Conservation (phyloP, 352 stramenopile species). For the Pythium pyrilobum region DNA sequence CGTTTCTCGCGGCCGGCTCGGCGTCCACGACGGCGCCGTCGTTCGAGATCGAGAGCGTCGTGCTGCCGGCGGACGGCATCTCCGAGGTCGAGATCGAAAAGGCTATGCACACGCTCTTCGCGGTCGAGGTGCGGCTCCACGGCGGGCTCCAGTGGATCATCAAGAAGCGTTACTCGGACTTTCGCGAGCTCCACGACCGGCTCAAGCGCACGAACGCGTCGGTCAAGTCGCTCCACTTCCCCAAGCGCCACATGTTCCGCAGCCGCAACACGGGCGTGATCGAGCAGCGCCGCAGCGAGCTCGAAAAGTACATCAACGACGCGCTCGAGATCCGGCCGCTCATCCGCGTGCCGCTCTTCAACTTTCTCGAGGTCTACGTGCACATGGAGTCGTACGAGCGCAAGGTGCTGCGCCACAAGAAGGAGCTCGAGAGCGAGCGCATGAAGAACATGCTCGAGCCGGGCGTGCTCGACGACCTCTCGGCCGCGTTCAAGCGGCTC, state of each 20-base stretch:
- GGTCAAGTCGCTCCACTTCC: constrained; percentile 81
- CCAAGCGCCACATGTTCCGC: constrained; percentile 83
- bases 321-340: constrained; percentile 73
- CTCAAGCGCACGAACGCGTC: constrained; percentile 71
- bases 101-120: constrained; percentile 75
- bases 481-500: constrained; percentile 68
- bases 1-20: constrained; percentile 22
- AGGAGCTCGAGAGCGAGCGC: constrained; percentile 79
- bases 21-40: constrained; percentile 38
- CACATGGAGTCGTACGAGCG: constrained; percentile 86
- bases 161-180: constrained; percentile 87
- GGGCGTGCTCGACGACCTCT: constrained; percentile 62
- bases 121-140: constrained; percentile 71
- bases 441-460: constrained; percentile 83
- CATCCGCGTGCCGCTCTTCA: constrained; percentile 83
- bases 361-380: constrained; percentile 84
- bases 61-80: constrained; percentile 57
- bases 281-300: constrained; percentile 73
- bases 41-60: constrained; percentile 84
- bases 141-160: constrained; percentile 85
- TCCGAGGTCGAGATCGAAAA: constrained; percentile 81
- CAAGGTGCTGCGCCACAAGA: constrained; percentile 81
- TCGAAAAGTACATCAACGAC: constrained; percentile 88
- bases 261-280: constrained; percentile 83
- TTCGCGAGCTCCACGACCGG: constrained; percentile 79